Base-by-base conservation (phyloP, 768 basidiomycete genomes). In the Termitomyces sp. region DNA sequence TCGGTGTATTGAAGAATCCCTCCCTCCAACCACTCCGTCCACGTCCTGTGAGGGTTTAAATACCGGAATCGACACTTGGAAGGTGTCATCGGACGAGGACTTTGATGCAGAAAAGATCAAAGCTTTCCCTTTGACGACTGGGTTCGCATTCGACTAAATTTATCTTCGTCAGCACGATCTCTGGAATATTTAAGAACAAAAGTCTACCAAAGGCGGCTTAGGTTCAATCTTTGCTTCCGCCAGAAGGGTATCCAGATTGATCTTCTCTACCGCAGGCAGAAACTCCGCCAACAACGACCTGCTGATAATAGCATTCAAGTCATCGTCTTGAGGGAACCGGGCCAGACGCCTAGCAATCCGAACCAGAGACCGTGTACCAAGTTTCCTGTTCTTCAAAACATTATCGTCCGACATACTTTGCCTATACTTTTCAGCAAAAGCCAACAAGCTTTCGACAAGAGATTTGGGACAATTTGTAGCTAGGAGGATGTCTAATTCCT, bases 1-100 rank as follows among this genome's bases (percentile, higher is more conserved):
- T 87, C 84, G 1, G 76, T 82, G 62, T 85, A 82, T 59, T 77
- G 77, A 67, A 88, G 75, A 9, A 82, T 66, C 36, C 86, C 85
- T 36, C 73, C 71, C 65, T 83, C 80, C 4, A 87, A 70, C 76
- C 11, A 72, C 76, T 14, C 86, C 85, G 38, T 79, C 79, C 4
- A 74, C 72, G 62, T 88, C 85, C 58, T 79, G 70, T 2, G 69
- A 58, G 18, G 73, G 57, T 47, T 83, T 72, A 65, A 87, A 87
- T 5, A 73, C 63, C 2, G 81, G 80, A 30, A 88, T 78, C 2
- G 55, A 58, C 1, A 76, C 77, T 6, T 74, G 51, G 2, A 63
- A 59, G 2, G 71, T 64, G 20, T 66, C 66, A 41, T 66, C 70
- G 13, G 68, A 72, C 16, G 67, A 67, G 16, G 70, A 69, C 43